Percentiles rank a stretch among this genome's conserved stretches.
phyloP scores from a whole-genome alignment of 163 green algal species.

The Chloromonas sp. region DNA sequence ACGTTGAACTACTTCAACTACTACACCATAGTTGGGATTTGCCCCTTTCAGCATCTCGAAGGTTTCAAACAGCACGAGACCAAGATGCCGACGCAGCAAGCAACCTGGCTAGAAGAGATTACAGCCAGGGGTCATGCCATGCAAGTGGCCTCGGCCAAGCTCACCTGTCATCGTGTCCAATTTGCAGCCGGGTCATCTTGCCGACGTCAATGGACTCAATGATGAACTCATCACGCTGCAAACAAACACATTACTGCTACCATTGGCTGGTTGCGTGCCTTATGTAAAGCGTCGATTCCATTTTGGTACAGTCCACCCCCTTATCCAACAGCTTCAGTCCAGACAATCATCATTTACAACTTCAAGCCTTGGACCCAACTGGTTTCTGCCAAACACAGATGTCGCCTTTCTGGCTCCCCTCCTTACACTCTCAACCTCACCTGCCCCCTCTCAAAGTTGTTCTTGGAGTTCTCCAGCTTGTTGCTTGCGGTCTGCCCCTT shows the following conservation, averaged over 20 bases:
- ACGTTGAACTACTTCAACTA: no score
- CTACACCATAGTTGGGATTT: no score
- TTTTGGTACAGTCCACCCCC: not conserved
- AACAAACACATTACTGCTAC: not conserved
- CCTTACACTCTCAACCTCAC: not conserved
- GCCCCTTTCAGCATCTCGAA: no score
- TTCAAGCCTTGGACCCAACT: no score
- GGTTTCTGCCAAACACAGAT: no score
- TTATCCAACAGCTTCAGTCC: not conserved
- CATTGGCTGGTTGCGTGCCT: not conserved
- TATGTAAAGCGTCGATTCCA: no score
- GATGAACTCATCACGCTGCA: constrained; percentile 33
- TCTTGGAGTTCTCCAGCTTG: constrained; percentile 23
- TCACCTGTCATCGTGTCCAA: constrained; percentile 22
- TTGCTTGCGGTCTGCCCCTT: constrained; percentile 30
- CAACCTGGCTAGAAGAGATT: no score
- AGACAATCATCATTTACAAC: not conserved
- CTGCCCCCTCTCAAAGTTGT: constrained; percentile 28
- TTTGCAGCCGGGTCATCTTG: constrained; percentile 34
- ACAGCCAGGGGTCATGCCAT: no score
- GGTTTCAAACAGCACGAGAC: no score
- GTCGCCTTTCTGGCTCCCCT: no score
- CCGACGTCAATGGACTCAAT: constrained; percentile 30
- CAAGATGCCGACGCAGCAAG: no score
- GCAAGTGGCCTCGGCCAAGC: not conserved